phyloP scores from a whole-genome alignment of 768 basidiomycete species.

The Agrocybe chaxingu region DNA sequence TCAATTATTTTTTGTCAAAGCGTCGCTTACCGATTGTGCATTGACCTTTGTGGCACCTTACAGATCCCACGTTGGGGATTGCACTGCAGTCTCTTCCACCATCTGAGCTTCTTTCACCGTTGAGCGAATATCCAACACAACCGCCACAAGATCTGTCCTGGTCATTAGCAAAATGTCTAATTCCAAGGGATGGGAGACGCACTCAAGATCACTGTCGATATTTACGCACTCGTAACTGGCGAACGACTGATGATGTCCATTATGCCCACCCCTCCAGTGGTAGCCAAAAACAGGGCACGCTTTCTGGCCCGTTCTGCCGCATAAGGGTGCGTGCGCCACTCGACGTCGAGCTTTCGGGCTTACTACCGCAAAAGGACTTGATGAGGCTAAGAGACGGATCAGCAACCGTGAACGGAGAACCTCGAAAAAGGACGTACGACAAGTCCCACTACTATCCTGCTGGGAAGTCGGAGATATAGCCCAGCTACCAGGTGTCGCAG shows the following conservation, averaged over 20 bases:
- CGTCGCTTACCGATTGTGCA: conserved; percentile 35
- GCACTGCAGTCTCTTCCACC: conserved; percentile 41
- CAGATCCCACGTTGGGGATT: conserved; percentile 37
- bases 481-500: conserved; percentile 15
- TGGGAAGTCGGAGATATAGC: conserved; percentile 11
- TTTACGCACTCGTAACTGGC: conserved; percentile 20
- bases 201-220: conserved; percentile 24
- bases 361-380: conserved; percentile 3
- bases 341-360: conserved; percentile 8
- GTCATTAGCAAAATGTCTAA: not conserved
- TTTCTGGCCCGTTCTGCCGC: conserved; percentile 18
- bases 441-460: conserved; percentile 12
- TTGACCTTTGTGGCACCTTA: conserved; percentile 29
- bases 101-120: conserved; percentile 17
- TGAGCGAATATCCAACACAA: conserved; percentile 16
- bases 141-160: conserved; percentile 26
- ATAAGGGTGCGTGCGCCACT: conserved; percentile 12
- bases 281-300: conserved; percentile 21
- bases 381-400: not conserved
- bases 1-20: not conserved
- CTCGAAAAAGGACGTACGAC: conserved; percentile 13
- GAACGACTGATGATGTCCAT: conserved; percentile 4
- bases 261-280: conserved; percentile 10
- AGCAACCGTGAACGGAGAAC: not conserved
- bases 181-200: conserved; percentile 1